These are phyloP conservation scores for Aspergillus sp. DNA, from an alignment of 2,329 filamentous ascomycete genomes.

Conservation along the genomic window DNA sequence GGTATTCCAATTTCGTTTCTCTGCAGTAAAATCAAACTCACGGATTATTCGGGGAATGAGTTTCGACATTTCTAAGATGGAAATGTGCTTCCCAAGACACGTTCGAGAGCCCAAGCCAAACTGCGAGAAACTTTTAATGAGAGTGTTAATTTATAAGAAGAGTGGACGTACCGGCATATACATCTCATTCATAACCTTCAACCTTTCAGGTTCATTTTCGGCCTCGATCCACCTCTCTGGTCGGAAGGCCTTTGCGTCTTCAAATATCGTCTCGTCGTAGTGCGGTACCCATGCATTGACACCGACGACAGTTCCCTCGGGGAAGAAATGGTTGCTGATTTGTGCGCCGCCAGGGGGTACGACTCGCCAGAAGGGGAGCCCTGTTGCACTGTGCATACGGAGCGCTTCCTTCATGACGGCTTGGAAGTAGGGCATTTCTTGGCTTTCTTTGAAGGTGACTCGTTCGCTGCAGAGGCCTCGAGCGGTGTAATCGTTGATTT, in stretches of 20 bases:
- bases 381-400: slow-evolving; percentile 51
- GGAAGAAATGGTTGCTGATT: slow-evolving; percentile 44
- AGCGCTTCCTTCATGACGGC: slow-evolving; percentile 56
- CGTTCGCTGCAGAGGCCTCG: slow-evolving; percentile 24
- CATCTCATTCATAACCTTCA: slow-evolving; percentile 38
- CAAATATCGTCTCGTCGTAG: slow-evolving; percentile 45
- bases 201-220: slow-evolving; percentile 28
- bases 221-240: slow-evolving; percentile 49
- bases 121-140: slow-evolving; percentile 13
- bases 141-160: too few relatives aligned
- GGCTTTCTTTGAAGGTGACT: slow-evolving; percentile 41
- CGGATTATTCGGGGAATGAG: slow-evolving; percentile 34
- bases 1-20: slow-evolving; percentile 32
- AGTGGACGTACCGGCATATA: slow-evolving; percentile 39
- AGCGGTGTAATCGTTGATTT: slow-evolving; percentile 33
- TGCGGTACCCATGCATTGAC: slow-evolving; percentile 48
- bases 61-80: slow-evolving; percentile 39
- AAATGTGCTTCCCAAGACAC: slow-evolving; percentile 38
- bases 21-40: slow-evolving; percentile 27
- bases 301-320: slow-evolving; percentile 44
- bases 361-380: slow-evolving; percentile 51
- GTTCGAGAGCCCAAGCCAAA: slow-evolving; percentile 37
- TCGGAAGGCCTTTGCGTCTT: slow-evolving; percentile 43
- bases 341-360: slow-evolving; percentile 48
- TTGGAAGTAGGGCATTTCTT: slow-evolving; percentile 52